A percentile compares a stretch with the other conserved stretches of the same genome.
Conservation (phyloP, 139 green algal species). For the Bryopsis sp. region DNA sequence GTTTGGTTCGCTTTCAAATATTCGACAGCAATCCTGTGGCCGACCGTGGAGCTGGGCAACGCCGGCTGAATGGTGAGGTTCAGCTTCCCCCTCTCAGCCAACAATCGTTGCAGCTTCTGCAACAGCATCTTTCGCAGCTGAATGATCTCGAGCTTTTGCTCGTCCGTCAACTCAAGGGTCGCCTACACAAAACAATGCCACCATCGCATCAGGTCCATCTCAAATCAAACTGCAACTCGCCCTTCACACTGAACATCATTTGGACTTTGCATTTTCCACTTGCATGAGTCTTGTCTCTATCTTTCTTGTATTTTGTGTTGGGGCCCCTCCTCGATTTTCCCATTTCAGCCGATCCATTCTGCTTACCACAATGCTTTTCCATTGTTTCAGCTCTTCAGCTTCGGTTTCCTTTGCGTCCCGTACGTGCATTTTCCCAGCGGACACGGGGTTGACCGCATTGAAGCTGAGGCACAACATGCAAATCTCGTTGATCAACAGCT, state of each 20-base stretch:
- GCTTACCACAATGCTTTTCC: background rate
- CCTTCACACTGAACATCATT: too few relatives aligned
- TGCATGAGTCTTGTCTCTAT: too few relatives aligned
- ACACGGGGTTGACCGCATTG: background rate
- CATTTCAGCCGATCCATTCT: too few relatives aligned
- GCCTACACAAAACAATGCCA: too few relatives aligned
- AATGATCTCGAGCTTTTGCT: constrained; percentile 7
- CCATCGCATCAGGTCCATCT: too few relatives aligned
- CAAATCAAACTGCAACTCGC: too few relatives aligned
- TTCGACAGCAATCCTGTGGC: background rate
- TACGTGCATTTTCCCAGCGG: background rate
- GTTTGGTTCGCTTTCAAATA: constrained; percentile 8
- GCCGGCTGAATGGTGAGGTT: constrained; percentile 1
- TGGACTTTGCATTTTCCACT: too few relatives aligned
- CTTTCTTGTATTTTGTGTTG: too few relatives aligned
- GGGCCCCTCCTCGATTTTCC: too few relatives aligned
- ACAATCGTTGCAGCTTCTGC: constrained; percentile 6
- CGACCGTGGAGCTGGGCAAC: background rate
- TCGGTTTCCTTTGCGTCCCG: constrained; percentile 1
- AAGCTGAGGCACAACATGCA: background rate
- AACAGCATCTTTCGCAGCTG: constrained; percentile 10
- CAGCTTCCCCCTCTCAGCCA: constrained; percentile 10
- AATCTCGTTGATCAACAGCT: constrained; percentile 3
- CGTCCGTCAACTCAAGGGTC: constrained; percentile 1
- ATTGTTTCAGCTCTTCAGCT: constrained; percentile 9